Base-by-base conservation (phyloP, 2,329 filamentous ascomycete genomes). In the Colletotrichum melonis region DNA sequence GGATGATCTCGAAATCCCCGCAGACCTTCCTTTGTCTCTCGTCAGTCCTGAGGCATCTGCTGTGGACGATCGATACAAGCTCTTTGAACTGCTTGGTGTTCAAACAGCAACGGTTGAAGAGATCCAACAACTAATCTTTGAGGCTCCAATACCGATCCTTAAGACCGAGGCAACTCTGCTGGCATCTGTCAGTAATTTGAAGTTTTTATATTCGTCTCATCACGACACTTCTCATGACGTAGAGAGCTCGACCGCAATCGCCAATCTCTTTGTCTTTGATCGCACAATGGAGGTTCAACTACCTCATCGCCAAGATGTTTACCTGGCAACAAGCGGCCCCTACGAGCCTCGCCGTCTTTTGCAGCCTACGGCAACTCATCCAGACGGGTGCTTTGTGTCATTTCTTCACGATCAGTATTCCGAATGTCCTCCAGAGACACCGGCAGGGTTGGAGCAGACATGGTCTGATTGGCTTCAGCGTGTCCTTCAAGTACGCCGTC, bases 341-440 rank as follows among this genome's bases (percentile, higher is more conserved):
- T 49, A 62, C 1, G 38, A 35, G 16, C 59, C 59, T 12, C 0
- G 11, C 12, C 9, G 49, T 12, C 35, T 62, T 24, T 24, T 62
- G 0, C 35, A 28, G 3, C 24, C 59, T 22, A 46, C 22, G 0
- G 0, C 35, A 8, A 49, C 0, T 7, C 24, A 30, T 0, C 14
- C 38, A 26, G 35, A 26, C 0, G 59, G 38, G 4, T 49, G 1
- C 59, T 8, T 28, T 24, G 59, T 28, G 16, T 24, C 22, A 26
- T 49, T 62, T 38, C 1, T 62, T 0, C 59, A 62, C 35, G 32
- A 16, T 32, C 24, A 9, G 3, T 57, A 57, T 1, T 57, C 8
- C 0, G 16, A 57, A 32, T 0, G 8, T 0, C 7, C 26, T n/a
- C 55, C 55, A 14, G 26, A 49, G 35, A 62, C 35, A 28, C 26